These are phyloP conservation scores for Prunus salicina DNA, from an alignment of 306 rosid genomes.

Conservation along the genomic window DNA sequence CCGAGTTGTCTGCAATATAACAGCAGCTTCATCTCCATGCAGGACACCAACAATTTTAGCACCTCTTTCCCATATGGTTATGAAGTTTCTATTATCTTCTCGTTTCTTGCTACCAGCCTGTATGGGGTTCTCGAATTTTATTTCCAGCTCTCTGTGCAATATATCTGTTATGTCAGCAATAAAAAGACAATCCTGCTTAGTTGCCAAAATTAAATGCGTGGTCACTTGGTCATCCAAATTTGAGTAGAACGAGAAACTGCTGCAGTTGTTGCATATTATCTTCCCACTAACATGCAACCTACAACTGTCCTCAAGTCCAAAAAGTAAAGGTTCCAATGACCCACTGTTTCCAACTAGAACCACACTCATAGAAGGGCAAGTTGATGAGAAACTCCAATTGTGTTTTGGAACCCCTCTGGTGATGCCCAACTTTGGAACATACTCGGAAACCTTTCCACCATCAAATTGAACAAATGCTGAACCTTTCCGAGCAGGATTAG, in stretches of 20 bases:
- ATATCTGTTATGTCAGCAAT: conserved; percentile 66
- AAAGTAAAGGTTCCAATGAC: conserved; percentile 51
- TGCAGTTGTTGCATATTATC: conserved; percentile 79
- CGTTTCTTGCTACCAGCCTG: conserved; percentile 43
- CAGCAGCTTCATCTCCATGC: conserved; percentile 88
- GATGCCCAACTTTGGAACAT: conserved; percentile 48
- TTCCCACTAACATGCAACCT: conserved; percentile 67
- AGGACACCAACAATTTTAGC: conserved; percentile 80
- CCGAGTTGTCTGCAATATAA: conserved; percentile 71
- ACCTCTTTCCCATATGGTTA: conserved; percentile 93
- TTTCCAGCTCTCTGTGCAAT: conserved; percentile 52
- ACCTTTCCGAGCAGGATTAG: conserved; percentile 53
- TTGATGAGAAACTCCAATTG: conserved; percentile 54
- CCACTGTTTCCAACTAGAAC: conserved; percentile 46
- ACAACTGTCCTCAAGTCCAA: conserved; percentile 81
- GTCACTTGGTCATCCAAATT: conserved; percentile 68
- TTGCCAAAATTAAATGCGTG: conserved; percentile 71
- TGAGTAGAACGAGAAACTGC: conserved; percentile 82
- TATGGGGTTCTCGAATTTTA: conserved; percentile 51
- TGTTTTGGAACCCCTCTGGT: conserved; percentile 47
- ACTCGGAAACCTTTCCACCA: conserved; percentile 63
- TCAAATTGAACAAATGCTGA: conserved; percentile 73
- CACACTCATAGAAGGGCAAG: conserved; percentile 84
- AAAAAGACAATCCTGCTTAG: conserved; percentile 84
- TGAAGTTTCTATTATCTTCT: conserved; percentile 50